Base-by-base conservation (phyloP, 345 rosid genomes). In the Leavenworthia alabamica region DNA sequence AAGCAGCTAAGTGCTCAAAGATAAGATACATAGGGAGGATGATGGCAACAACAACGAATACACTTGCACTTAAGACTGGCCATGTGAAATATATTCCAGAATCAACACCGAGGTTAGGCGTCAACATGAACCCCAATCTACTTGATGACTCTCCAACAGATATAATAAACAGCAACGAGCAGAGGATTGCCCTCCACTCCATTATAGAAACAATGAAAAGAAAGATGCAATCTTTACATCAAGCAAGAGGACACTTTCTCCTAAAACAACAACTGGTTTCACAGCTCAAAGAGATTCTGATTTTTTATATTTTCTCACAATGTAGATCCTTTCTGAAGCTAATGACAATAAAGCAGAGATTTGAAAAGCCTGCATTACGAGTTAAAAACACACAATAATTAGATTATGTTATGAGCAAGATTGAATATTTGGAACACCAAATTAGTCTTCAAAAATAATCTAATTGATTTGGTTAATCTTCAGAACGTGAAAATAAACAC, bases 31-130 rank as follows among this genome's bases (percentile, higher is more conserved):
- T 84, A 56, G 99, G 82, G 67, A 93, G 88, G 57, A 82, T 67
- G 60, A 93, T 78, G 24, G 97, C 97, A 60, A 82, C 76, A 32
- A 82, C 60, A 5, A 89, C 96, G 35, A 89, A 93, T 55, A 93
- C 70, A 75, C 97, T 79, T 17, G 99, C 96, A 79, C 82, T 93
- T 61, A 85, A 81, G 72, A 86, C 72, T 15, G 99, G 86, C 97
- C 96, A 89, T 72, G 77, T 85, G 66, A 85, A 68, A 17, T 68
- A 71, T 16, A 23, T 36, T 32, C 58, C 77, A 39, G 80, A 43
- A 41, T 77, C 85, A 20, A 78, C 76, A 42, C 67, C 88, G 46
- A 81, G 56, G 47, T 68, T 56, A 14, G 70, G 52, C 24, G 71
- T 46, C 93, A 87, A 85, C 41, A 78, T 49, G 40, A 65, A 61